Evolutionary conservation across 2,329 filamentous ascomycete species (phyloP), one percentile per base, ranked within the genome.

Genomic region (Colletotrichum eleusines): DNA sequence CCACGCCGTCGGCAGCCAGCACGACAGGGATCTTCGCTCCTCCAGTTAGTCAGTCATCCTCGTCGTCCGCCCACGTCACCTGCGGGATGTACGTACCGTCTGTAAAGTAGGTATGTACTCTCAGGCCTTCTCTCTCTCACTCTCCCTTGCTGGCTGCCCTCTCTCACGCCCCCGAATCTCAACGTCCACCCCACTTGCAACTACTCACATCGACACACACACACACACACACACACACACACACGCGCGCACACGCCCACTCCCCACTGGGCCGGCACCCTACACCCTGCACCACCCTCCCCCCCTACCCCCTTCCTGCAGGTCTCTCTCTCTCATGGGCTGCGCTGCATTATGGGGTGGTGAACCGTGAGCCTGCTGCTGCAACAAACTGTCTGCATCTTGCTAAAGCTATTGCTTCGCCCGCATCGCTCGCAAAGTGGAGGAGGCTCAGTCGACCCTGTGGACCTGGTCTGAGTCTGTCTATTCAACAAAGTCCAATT

Each of bases 401-500:
- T 67, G 46, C 18, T 38, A 57, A 38, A 57, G 53, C 35, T 33
- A 40, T 51, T 63, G 14, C 42, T 48, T 51, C 58, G 59, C 65
- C 59, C 42, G 51, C 16, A 23, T 57, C 53, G 40, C 33, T 66
- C 55, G 55, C 55, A 70, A 59, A 63, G 68, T 72, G 69, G 69
- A 72, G 69, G 69, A 70, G 66, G 66, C 66, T 70, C 60, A 69
- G 60, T 70, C 61, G 66, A 70, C 54, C 60, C 60, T 42, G 58
- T 68, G 68, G 68, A 68, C 64, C 68, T 68, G 68, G 48, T 53
- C 46, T 68, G 58, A 71, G 63, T 65, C 58, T 71, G 58, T 51
- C 64, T 71, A 69, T 62, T 58, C 67, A 70, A 70, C 69, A 72
- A 72, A 70, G 69, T 46, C 69, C 66, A 65, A 70, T 70, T 61